phyloP scores from a whole-genome alignment of 1,284 basidiomycete species.

The Trametes hirsuta region DNA sequence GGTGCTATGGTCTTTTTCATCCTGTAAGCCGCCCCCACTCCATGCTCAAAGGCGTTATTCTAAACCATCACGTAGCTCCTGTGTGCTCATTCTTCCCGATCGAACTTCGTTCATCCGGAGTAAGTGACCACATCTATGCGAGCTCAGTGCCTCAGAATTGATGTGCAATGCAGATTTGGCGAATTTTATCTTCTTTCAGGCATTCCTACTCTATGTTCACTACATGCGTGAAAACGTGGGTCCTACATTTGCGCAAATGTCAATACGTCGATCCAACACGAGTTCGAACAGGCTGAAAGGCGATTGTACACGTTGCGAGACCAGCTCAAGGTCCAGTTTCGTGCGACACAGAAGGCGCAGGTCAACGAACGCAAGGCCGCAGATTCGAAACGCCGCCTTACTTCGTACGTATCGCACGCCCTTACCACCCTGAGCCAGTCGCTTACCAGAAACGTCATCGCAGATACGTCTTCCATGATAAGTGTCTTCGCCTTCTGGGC shows the following conservation, averaged over 20 bases:
- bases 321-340: slow-evolving; percentile 77
- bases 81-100: slow-evolving; percentile 56
- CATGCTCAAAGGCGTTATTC: background rate
- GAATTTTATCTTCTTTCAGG: slow-evolving; percentile 69
- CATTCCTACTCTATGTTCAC: slow-evolving; percentile 58
- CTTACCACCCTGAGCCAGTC: background rate
- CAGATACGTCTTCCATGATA: slow-evolving; percentile 80
- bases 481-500: slow-evolving; percentile 34
- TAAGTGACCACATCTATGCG: slow-evolving; percentile 29
- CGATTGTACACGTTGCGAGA: slow-evolving; percentile 64
- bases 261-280: background rate
- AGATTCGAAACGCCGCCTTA: slow-evolving; percentile 81
- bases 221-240: slow-evolving; percentile 54
- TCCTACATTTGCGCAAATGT: background rate
- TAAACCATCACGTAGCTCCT: slow-evolving; percentile 42
- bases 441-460: background rate
- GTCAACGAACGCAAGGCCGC: slow-evolving; percentile 81
- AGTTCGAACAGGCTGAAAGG: slow-evolving; percentile 49
- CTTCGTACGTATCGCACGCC: slow-evolving; percentile 54
- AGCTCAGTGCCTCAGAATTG: background rate
- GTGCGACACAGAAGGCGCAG: slow-evolving; percentile 84
- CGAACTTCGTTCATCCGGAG: slow-evolving; percentile 56
- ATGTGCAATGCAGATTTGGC: slow-evolving; percentile 49
- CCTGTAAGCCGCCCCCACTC: slow-evolving; percentile 46
- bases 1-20: slow-evolving; percentile 63